phyloP scores from a whole-genome alignment of 352 stramenopile species.

The Phytopythium sindhum region DNA sequence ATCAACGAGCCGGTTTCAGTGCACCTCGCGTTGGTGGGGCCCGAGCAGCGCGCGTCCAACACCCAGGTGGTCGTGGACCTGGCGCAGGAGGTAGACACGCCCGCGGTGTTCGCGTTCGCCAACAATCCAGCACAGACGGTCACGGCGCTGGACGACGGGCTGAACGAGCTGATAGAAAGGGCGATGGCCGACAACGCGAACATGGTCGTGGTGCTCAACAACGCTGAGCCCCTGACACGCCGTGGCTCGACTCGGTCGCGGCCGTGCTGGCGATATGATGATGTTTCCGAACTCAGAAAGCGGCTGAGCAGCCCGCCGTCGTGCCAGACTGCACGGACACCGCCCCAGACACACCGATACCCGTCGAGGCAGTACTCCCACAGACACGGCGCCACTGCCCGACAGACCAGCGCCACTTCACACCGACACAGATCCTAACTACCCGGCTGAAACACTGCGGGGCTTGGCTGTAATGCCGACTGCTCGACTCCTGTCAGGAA shows the following conservation, averaged over 20 bases:
- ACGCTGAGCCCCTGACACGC: conserved; percentile 25
- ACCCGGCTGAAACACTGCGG: too few species aligned
- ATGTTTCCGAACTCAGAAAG: conserved; percentile 33
- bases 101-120: conserved; percentile 28
- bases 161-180: conserved; percentile 24
- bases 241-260: conserved; percentile 24
- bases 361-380: too few species aligned
- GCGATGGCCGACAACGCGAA: conserved; percentile 26
- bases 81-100: conserved; percentile 23
- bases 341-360: too few species aligned
- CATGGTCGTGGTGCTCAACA: conserved; percentile 32
- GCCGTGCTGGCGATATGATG: conserved; percentile 30
- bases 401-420: too few species aligned
- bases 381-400: too few species aligned
- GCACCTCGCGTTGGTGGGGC: conserved; percentile 24
- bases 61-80: conserved; percentile 27
- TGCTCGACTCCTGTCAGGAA: too few species aligned
- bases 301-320: too few species aligned
- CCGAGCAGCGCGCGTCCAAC: conserved; percentile 24
- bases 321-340: too few species aligned
- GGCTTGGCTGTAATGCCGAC: too few species aligned
- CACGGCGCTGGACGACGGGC: conserved; percentile 22
- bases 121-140: conserved; percentile 21
- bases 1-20: conserved; percentile 26
- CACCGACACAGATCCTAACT: too few species aligned